Conservation (phyloP, 1,284 basidiomycete species). For the Heterobasidion irregulare region DNA sequence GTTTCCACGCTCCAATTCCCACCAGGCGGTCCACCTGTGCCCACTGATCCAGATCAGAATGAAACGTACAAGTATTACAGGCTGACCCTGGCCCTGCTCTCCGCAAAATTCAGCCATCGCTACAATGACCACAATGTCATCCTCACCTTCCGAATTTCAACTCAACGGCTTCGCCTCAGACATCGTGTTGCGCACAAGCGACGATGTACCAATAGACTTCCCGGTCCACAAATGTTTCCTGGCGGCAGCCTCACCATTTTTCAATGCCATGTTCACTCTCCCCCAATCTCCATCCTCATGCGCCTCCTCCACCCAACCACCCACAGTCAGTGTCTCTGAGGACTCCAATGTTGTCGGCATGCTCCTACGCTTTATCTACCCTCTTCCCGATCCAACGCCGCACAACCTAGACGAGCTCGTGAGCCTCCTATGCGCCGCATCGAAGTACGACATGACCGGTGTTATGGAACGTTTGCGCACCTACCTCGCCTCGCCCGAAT, state of each 20-base stretch:
- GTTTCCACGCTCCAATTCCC: not conserved
- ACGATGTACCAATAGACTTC: slow-evolving; percentile 32
- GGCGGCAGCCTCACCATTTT: slow-evolving; percentile 55
- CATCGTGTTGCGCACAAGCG: slow-evolving; percentile 26
- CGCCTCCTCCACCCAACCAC: slow-evolving; percentile 25
- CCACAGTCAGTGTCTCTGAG: slow-evolving; percentile 51
- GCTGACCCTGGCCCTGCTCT: not conserved
- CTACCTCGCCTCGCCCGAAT: slow-evolving; percentile 40
- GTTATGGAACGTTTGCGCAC: slow-evolving; percentile 40
- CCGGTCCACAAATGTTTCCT: slow-evolving; percentile 56
- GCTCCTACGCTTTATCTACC: slow-evolving; percentile 45
- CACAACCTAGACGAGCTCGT: slow-evolving; percentile 43
- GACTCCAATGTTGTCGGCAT: slow-evolving; percentile 30
- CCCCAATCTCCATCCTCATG: slow-evolving; percentile 34
- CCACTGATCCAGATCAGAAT: not conserved
- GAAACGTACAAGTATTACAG: not conserved
- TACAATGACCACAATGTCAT: not conserved
- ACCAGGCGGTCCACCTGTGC: not conserved
- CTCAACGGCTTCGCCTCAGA: not conserved
- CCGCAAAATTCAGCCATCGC: not conserved
- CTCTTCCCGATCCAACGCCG: slow-evolving; percentile 22
- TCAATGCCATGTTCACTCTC: slow-evolving; percentile 58
- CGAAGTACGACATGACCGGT: slow-evolving; percentile 54
- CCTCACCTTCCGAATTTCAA: not conserved
- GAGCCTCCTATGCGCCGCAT: slow-evolving; percentile 41